Base-by-base conservation (phyloP, 768 basidiomycete species). In the Leucosporidium scottii region DNA sequence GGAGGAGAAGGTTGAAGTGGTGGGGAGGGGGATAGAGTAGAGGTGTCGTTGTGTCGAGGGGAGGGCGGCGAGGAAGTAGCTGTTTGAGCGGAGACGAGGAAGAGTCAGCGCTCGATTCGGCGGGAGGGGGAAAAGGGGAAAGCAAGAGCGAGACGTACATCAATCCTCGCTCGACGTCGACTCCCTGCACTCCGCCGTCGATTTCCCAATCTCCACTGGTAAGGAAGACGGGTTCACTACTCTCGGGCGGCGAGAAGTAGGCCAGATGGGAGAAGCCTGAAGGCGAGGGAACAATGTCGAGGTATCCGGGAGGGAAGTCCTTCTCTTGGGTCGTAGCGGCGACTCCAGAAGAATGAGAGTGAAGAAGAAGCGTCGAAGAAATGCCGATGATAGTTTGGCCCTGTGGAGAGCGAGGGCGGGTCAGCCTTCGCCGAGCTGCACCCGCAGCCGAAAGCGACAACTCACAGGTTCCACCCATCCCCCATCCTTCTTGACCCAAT, bases 181-280 rank as follows among this genome's bases (percentile, higher is more conserved):
- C 84, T 7, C 84, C 88, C 65, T 83, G 80, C 70, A 96, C 86
- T 12, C 83, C 83, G 17, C 82, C 83, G 4, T 86, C 86, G 8
- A 98, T 91, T 78, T 99, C 94, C 93, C 93, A 96, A 23, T 85
- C 76, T 1, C 94, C 94, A 2, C 82, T 82, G 1, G 94, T 98
- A 49, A 99, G 81, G 81, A 91, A 99, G 44, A 79, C 83, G 3
- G 93, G 92, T 1, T 82, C 84, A 34, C 81, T 78, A 23, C 87
- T 82, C 67, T 82, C 83, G 4, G 88, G 85, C 9, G 91, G 87
- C 71, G 84, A 87, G 81, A 93, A 99, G 39, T 93, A 83, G 0
- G 94, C 96, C 74, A 99, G 86, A 76, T 98, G 94, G 73, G 90
- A 87, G 81, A 83, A 97, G 0, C 96, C 96, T 6, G 89, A 20